Conservation (phyloP, 129 eudicot species). For the Rutidosis leptorrhynchoides region DNA sequence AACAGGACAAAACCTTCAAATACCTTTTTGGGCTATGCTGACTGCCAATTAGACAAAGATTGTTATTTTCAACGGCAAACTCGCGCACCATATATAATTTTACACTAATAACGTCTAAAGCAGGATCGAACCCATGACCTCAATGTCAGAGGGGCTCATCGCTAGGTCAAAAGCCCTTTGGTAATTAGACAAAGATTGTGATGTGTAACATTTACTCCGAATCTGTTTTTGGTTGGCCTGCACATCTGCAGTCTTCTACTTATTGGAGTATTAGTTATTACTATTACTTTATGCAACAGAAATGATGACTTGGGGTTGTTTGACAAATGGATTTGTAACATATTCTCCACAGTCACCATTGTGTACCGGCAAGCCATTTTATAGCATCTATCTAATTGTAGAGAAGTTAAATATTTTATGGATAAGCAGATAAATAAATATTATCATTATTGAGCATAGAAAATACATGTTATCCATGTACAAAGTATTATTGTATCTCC, state of each 20-base stretch:
- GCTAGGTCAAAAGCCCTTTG: no score
- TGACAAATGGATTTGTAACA: slow-evolving; percentile 2
- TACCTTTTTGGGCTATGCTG: slow-evolving; percentile 11
- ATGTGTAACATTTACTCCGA: not conserved
- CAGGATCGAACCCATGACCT: no score
- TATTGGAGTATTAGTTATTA: no score
- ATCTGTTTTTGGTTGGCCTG: slow-evolving; percentile 22
- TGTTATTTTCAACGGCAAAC: no score
- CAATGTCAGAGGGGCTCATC: no score
- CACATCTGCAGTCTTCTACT: slow-evolving; percentile 15
- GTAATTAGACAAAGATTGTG: slow-evolving; percentile 15
- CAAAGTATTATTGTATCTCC: no score
- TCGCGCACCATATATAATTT: no score
- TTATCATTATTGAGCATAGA: not conserved
- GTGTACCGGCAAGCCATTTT: slow-evolving; percentile 11
- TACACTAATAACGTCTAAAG: no score
- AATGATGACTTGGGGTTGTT: not conserved
- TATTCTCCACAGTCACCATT: not conserved
- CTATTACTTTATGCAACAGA: slow-evolving; percentile 2
- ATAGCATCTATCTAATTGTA: not conserved
- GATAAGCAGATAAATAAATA: not conserved
- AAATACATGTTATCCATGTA: slow-evolving; percentile 8
- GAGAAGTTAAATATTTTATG: not conserved
- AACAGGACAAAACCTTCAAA: slow-evolving; percentile 13
- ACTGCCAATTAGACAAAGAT: slow-evolving; percentile 28